Evolutionary conservation across 345 rosid species (phyloP).

Genomic region (Salix udensis): DNA sequence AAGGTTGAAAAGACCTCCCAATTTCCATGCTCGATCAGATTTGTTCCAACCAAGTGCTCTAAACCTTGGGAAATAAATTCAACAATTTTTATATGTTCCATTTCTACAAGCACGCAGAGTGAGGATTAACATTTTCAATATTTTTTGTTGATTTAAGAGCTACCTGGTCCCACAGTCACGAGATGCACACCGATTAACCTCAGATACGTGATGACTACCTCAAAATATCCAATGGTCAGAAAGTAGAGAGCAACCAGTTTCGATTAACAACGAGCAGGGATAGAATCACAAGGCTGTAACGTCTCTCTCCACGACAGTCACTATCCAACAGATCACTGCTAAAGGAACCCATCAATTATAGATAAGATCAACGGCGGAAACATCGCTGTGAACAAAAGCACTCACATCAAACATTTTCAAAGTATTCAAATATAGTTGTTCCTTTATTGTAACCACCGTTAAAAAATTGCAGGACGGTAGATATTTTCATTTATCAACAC

Average conservation of each 20-base stretch:
- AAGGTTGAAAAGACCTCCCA: no score
- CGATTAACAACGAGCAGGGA: background rate
- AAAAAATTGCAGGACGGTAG: conserved; percentile 26
- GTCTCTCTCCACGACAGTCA: background rate
- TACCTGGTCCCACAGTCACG: conserved; percentile 14
- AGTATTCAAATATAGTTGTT: background rate
- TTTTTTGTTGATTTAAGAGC: background rate
- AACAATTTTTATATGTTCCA: no score
- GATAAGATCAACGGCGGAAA: conserved; percentile 26
- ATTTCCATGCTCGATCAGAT: no score
- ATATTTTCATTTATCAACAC: conserved; percentile 1
- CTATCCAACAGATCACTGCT: background rate
- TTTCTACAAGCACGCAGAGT: no score
- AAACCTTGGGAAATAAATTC: no score
- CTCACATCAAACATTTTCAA: background rate
- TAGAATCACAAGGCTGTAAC: conserved; percentile 18
- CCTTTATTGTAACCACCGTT: conserved; percentile 22
- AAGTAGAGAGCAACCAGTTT: conserved; percentile 10
- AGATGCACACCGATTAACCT: conserved; percentile 23
- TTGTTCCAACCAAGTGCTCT: no score
- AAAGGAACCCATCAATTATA: background rate
- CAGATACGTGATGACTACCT: conserved; percentile 28
- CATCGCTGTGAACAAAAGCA: conserved; percentile 10
- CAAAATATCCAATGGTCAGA: conserved; percentile 21
- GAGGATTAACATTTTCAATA: background rate